These are phyloP conservation scores for Jatropha curcas DNA, from an alignment of 345 rosid species.

Conservation along the genomic window DNA sequence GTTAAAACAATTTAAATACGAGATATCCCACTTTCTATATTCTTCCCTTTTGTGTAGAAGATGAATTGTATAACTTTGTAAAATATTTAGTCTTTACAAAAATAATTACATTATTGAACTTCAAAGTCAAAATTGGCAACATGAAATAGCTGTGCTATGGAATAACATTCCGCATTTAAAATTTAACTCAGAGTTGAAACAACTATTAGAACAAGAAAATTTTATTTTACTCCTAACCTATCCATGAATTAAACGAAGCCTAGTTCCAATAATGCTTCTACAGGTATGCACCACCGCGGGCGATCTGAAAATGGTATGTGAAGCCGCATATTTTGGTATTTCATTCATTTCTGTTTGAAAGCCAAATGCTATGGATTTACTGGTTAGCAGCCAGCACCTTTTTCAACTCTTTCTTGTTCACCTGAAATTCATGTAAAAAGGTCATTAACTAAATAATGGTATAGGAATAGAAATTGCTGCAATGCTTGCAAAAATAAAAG, in stretches of 20 bases:
- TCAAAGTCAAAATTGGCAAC: too few relatives aligned
- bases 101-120: too few relatives aligned
- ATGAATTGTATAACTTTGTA: too few relatives aligned
- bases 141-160: neutral
- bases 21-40: too few relatives aligned
- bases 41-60: too few relatives aligned
- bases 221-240: neutral
- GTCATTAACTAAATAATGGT: neutral
- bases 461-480: neutral
- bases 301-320: neutral
- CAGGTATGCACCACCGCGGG: neutral
- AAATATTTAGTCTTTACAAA: too few relatives aligned
- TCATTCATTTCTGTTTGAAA: neutral
- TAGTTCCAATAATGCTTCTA: neutral
- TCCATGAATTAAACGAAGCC: neutral
- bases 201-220: neutral
- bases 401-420: conserved; percentile 91
- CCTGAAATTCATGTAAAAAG: conserved; percentile 43
- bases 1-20: too few relatives aligned
- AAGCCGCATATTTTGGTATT: neutral
- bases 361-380: conserved; percentile 14
- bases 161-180: neutral
- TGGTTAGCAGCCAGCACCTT: conserved; percentile 47
- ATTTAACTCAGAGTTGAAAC: too few relatives aligned
- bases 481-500: neutral